Percentiles rank a stretch among this genome's conserved stretches.
These are phyloP conservation scores for Eutypa lata DNA, from an alignment of 2,329 filamentous ascomycete genomes.

Conservation along the genomic window DNA sequence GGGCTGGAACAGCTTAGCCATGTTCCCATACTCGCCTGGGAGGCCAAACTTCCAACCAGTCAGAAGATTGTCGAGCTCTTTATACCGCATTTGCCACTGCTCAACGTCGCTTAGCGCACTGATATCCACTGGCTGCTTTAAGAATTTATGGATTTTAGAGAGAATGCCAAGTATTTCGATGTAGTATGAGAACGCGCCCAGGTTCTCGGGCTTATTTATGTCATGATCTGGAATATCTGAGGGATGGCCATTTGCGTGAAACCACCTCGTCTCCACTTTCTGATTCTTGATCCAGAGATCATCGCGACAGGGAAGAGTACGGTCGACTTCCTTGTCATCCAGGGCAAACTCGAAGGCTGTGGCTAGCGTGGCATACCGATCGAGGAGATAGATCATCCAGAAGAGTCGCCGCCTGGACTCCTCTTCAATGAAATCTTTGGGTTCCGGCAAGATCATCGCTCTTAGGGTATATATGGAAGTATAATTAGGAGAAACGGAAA, in stretches of 20 bases:
- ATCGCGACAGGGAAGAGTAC: constrained; percentile 81
- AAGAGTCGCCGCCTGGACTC: constrained; percentile 81
- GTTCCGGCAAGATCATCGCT: constrained; percentile 79
- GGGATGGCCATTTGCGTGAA: constrained; percentile 51
- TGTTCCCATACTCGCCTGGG: constrained; percentile 80
- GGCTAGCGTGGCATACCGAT: constrained; percentile 85
- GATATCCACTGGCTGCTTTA: constrained; percentile 88
- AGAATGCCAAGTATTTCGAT: constrained; percentile 86
- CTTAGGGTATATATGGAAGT: constrained; percentile 86
- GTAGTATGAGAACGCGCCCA: constrained; percentile 86
- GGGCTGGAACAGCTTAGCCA: constrained; percentile 71
- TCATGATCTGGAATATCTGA: constrained; percentile 54
- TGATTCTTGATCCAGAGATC: constrained; percentile 83
- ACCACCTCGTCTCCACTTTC: constrained; percentile 81
- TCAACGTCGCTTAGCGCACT: constrained; percentile 80
- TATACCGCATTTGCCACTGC: constrained; percentile 83
- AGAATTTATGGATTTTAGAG: constrained; percentile 81
- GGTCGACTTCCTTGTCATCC: constrained; percentile 85
- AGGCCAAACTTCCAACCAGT: constrained; percentile 81
- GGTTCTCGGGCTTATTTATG: constrained; percentile 70
- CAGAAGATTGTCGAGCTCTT: constrained; percentile 76
- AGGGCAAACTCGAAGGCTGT: constrained; percentile 91
- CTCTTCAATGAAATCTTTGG: constrained; percentile 84
- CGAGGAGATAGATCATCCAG: constrained; percentile 91
- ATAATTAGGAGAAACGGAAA: constrained; percentile 73